Evolutionary conservation across 176 grass and related monocot genomes (phyloP).

Genomic region (Phoenix roebelenii): DNA sequence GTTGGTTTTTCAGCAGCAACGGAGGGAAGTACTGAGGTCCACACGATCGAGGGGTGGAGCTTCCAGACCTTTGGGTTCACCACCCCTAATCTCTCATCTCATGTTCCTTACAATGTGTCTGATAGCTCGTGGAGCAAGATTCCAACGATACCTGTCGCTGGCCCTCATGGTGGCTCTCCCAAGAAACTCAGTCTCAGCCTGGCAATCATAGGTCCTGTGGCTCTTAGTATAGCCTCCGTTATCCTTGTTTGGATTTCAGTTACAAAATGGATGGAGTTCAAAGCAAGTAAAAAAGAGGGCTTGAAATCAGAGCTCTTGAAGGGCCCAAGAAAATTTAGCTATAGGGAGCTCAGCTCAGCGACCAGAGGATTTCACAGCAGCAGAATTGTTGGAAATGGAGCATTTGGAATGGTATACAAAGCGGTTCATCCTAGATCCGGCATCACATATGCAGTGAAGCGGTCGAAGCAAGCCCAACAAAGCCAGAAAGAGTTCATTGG

Average conservation of each 20-base stretch:
- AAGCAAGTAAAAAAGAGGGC: constrained; percentile 21
- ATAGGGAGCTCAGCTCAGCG: constrained; percentile 60
- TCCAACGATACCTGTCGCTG: neutral
- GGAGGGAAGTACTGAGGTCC: constrained; percentile 62
- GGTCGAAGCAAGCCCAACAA: constrained; percentile 73
- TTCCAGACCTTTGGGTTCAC: constrained; percentile 50
- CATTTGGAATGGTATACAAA: constrained; percentile 86
- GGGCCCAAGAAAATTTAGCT: constrained; percentile 72
- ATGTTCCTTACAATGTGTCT: constrained; percentile 16
- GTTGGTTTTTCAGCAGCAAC: constrained; percentile 86
- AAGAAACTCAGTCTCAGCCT: constrained; percentile 44
- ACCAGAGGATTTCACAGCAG: constrained; percentile 72
- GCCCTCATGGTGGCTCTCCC: neutral
- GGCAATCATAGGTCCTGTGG: constrained; percentile 46
- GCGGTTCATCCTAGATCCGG: constrained; percentile 28
- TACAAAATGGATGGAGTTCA: constrained; percentile 36
- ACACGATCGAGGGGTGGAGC: constrained; percentile 63
- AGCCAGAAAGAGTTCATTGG: constrained; percentile 71
- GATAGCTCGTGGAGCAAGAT: constrained; percentile 3
- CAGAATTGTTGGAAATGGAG: constrained; percentile 59
- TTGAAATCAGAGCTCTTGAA: constrained; percentile 47
- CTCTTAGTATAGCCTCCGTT: constrained; percentile 32
- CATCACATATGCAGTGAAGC: constrained; percentile 47
- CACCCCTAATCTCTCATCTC: constrained; percentile 14
- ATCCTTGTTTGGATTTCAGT: constrained; percentile 53